phyloP scores from a whole-genome alignment of 1,284 basidiomycete species.

The Inonotus obliquus region DNA sequence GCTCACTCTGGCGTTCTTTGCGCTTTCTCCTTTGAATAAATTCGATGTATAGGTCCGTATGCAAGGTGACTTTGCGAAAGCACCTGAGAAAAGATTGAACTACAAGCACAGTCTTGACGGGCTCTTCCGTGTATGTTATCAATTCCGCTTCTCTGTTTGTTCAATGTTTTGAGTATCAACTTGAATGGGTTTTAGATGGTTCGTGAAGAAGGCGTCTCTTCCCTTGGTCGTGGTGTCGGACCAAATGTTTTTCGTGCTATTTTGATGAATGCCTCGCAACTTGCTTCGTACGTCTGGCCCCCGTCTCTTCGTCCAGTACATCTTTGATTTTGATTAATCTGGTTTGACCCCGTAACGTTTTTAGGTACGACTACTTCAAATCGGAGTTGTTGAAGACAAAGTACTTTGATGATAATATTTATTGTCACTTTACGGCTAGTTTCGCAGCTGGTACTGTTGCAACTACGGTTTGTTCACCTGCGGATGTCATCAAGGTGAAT shows the following conservation, averaged over 20 bases:
- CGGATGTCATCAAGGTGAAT: constrained; percentile 81
- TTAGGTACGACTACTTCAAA: constrained; percentile 89
- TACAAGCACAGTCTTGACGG: constrained; percentile 88
- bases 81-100: constrained; percentile 77
- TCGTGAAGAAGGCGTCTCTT: constrained; percentile 73
- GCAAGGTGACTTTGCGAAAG: constrained; percentile 85
- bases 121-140: constrained; percentile 59
- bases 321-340: not conserved
- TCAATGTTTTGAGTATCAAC: not conserved
- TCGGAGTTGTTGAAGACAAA: constrained; percentile 63
- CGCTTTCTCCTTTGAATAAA: not conserved
- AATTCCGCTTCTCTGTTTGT: constrained; percentile 7
- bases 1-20: too few relatives aligned
- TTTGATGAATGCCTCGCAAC: constrained; percentile 89
- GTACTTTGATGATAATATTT: constrained; percentile 77
- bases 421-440: constrained; percentile 79
- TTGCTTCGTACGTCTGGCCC: constrained; percentile 63
- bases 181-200: constrained; percentile 56
- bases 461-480: constrained; percentile 91
- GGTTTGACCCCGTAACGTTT: not conserved
- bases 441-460: constrained; percentile 88
- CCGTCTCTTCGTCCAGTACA: not conserved
- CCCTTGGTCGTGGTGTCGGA: constrained; percentile 73
- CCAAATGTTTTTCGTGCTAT: constrained; percentile 85
- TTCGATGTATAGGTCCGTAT: constrained; percentile 50